These are phyloP conservation scores for Dioscorea dumetorum DNA, from an alignment of 106 monocot species.

Conservation along the genomic window DNA sequence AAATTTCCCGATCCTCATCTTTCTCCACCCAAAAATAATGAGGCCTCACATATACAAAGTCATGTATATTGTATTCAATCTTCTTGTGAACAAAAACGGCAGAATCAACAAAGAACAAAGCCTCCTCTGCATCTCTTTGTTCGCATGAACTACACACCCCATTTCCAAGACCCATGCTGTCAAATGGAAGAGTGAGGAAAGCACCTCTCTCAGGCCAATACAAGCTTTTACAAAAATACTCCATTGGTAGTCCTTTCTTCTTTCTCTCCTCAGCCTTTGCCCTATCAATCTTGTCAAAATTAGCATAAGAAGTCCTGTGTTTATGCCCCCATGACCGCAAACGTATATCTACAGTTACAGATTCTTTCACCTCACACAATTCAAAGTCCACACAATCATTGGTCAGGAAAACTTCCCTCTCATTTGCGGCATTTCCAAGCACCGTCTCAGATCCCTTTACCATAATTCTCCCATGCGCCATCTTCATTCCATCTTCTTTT, in stretches of 20 bases:
- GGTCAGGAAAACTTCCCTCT: slow-evolving; percentile 82
- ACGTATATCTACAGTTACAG: slow-evolving; percentile 50
- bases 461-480: slow-evolving; percentile 75
- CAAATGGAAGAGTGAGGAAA: slow-evolving; percentile 52
- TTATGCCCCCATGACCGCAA: slow-evolving; percentile 62
- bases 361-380: slow-evolving; percentile 61
- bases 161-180: slow-evolving; percentile 65
- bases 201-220: slow-evolving; percentile 90
- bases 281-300: slow-evolving; percentile 48
- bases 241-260: slow-evolving; percentile 73
- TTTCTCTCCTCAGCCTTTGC: slow-evolving; percentile 76
- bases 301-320: slow-evolving; percentile 51
- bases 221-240: slow-evolving; percentile 78
- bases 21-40: slow-evolving; percentile 50
- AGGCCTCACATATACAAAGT: slow-evolving; percentile 70
- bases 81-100: slow-evolving; percentile 54
- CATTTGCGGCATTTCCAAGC: slow-evolving; percentile 90
- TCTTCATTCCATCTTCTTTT: slow-evolving; percentile 52
- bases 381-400: slow-evolving; percentile 81
- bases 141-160: slow-evolving; percentile 78
- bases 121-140: slow-evolving; percentile 26
- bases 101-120: slow-evolving; percentile 38
- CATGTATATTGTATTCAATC: slow-evolving; percentile 52
- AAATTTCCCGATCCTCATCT: slow-evolving; percentile 51
- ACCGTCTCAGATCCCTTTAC: slow-evolving; percentile 60